phyloP scores from a whole-genome alignment of 2,329 filamentous ascomycete species.

The Immersiporthe knoxdaviesiana region DNA sequence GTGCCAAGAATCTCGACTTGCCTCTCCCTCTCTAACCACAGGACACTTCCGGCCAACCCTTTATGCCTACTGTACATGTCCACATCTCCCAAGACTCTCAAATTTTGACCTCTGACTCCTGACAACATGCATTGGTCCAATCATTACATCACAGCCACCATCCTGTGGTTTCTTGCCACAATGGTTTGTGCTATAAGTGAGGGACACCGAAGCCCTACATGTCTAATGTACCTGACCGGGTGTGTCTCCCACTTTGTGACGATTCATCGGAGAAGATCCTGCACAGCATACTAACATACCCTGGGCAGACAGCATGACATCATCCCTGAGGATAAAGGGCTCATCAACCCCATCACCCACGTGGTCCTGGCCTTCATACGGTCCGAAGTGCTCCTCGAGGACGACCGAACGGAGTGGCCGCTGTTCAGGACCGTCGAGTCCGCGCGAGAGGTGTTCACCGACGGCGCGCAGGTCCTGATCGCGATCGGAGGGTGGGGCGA shows the following conservation, averaged over 20 bases:
- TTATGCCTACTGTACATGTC: not conserved
- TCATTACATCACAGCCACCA: not conserved
- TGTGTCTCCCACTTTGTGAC: constrained; percentile 33
- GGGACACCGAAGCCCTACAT: constrained; percentile 28
- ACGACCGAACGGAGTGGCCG: constrained; percentile 47
- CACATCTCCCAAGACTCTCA: not conserved
- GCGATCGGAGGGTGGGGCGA: constrained; percentile 79
- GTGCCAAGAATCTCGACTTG: not conserved
- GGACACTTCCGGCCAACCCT: not conserved
- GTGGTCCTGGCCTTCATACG: constrained; percentile 62
- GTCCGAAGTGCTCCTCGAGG: constrained; percentile 54
- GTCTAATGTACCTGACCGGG: constrained; percentile 57
- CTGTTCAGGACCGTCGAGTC: constrained; percentile 56
- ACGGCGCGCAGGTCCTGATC: constrained; percentile 65
- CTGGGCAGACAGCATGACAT: constrained; percentile 50
- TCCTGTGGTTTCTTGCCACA: constrained; percentile 17
- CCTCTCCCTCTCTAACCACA: not conserved
- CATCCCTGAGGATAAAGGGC: constrained; percentile 43
- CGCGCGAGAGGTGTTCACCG: constrained; percentile 52
- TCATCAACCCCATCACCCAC: constrained; percentile 53
- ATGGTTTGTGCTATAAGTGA: not conserved
- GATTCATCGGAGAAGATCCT: too few species aligned
- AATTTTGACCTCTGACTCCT: not conserved
- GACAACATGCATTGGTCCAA: not conserved
- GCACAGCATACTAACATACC: not conserved